Evolutionary conservation across 129 eudicot species (phyloP), one percentile per base, ranked within the genome.

Genomic region (Flaveria bidentis): DNA sequence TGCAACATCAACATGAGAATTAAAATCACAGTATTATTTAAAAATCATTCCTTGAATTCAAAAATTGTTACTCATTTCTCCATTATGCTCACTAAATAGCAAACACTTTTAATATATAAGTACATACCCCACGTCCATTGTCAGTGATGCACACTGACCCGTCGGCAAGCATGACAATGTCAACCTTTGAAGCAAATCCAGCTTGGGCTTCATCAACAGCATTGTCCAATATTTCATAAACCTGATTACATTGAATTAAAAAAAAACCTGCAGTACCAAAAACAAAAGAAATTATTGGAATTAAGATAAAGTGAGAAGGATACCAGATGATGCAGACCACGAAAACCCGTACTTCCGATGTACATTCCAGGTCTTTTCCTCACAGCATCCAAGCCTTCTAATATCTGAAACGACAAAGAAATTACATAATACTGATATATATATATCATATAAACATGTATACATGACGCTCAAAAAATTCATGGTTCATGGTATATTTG

Each of bases 121-220:
- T 33, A 13, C 89, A 71, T 94, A 94, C 98, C 96, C 98, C 98
- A 47, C 97, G 97, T 18, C 99, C 99, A 73, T 95, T 86, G 83
- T 95, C 99, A n/a, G 94, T 91, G 80, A 95, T 89, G 89, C 97
- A 72, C 75, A 95, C 97, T 61, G 99, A 91, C 64, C 90, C 90
- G 25, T 95, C 97, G 65, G 86, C 93, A 86, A 78, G 85, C 23
- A 95, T 53, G 12, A 87, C 71, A 50, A 95, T 92, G 22, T 95
- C 90, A 41, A 91, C 84, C 81, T 76, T 89, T 71, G 97, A 84
- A 57, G 99, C 97, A 85, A 74, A 91, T 22, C 99, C 99, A 17
- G 99, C 99, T 83, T 95, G 99, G 16, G 99, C 99, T 82, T 95
- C 99, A 80, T 95, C 99, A 61, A 95, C 83, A 46, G 88, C 92